Evolutionary conservation across 2,329 filamentous ascomycete species (phyloP).

Genomic region (Fusarium sp.): DNA sequence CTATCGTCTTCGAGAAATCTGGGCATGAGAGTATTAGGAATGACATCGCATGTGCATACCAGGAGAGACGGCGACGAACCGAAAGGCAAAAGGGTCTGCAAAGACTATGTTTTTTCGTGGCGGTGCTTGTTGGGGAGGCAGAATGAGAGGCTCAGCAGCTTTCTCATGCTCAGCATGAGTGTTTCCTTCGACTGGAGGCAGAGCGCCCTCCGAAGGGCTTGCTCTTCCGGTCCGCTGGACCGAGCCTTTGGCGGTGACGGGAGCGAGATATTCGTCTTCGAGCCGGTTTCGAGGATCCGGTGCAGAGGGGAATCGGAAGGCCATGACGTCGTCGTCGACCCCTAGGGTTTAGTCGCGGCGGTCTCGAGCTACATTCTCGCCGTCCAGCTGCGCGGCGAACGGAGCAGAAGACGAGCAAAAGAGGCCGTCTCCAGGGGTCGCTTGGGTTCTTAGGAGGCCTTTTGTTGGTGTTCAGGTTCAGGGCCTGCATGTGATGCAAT

Average conservation of each 20-base stretch:
- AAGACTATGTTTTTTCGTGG: conserved; percentile 63
- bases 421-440: conserved; percentile 22
- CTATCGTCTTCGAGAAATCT: conserved; percentile 89
- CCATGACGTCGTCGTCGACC: conserved; percentile 52
- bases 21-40: conserved; percentile 16
- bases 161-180: conserved; percentile 31
- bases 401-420: conserved; percentile 21
- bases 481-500: conserved; percentile 47
- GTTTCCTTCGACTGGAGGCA: conserved; percentile 31
- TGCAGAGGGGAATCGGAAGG: conserved; percentile 49
- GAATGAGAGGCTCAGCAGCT: conserved; percentile 17
- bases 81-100: conserved; percentile 69
- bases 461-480: conserved; percentile 29
- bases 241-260: conserved; percentile 29
- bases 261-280: conserved; percentile 42
- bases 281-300: conserved; percentile 43
- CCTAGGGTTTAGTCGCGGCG: conserved; percentile 34
- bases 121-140: conserved; percentile 20
- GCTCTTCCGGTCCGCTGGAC: conserved; percentile 40
- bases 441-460: conserved; percentile 23
- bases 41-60: neutral
- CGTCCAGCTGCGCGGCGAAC: conserved; percentile 20
- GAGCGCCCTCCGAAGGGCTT: conserved; percentile 35
- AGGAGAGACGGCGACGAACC: conserved; percentile 51
- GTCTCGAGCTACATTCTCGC: conserved; percentile 42